Evolutionary conservation across 371 early-diverging fungal genomes (phyloP).

Genomic region (Mortierella polycephala): DNA sequence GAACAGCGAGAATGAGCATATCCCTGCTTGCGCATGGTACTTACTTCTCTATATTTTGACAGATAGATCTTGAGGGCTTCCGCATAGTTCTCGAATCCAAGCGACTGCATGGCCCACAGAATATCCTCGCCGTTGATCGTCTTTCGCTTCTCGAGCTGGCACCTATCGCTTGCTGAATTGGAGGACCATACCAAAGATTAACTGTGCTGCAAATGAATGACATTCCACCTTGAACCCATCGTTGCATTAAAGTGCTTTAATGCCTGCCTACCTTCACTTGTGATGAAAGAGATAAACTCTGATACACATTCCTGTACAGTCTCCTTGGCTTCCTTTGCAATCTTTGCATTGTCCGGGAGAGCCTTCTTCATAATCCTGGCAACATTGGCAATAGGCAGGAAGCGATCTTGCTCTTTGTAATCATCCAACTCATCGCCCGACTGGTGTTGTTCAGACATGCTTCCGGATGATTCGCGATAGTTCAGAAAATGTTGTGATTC

Average conservation of each 20-base stretch:
- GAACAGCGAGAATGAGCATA: neutral
- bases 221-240: neutral
- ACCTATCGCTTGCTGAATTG: constrained; percentile 89
- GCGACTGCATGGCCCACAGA: constrained; percentile 98
- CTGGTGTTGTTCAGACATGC: constrained; percentile 53
- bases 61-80: constrained; percentile 96
- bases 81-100: constrained; percentile 98
- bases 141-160: constrained; percentile 96
- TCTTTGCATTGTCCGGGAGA: constrained; percentile 98
- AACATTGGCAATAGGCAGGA: constrained; percentile 94
- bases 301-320: constrained; percentile 99
- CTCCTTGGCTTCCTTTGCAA: constrained; percentile 98
- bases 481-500: too few relatives aligned
- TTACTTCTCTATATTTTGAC: constrained; percentile 89
- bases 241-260: too few relatives aligned
- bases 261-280: constrained; percentile 82
- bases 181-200: neutral
- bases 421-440: constrained; percentile 62
- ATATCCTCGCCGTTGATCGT: constrained; percentile 99
- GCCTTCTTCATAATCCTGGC: constrained; percentile 99
- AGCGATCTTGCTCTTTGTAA: constrained; percentile 96
- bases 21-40: neutral
- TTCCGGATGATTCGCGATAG: neutral
- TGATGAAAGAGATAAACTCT: constrained; percentile 99
- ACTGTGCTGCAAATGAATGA: neutral